Evolutionary conservation across 768 basidiomycete species (phyloP).

Genomic region (Xerocomus potaroensis): DNA sequence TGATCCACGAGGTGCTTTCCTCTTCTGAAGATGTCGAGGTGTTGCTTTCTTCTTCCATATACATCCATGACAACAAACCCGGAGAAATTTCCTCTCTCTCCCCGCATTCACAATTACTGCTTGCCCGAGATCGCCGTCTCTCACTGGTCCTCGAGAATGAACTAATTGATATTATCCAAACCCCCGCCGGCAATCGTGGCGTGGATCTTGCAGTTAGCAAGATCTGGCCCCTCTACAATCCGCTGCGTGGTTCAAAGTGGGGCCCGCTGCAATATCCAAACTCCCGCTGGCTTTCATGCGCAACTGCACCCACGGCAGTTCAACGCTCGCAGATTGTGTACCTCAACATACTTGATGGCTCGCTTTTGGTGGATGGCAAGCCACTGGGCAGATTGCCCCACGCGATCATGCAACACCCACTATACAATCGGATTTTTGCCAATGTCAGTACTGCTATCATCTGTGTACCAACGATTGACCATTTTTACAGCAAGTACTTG

Average conservation of each 20-base stretch:
- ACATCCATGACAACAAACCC: slow-evolving; percentile 26
- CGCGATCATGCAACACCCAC: slow-evolving; percentile 14
- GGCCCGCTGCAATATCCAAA: slow-evolving; percentile 2
- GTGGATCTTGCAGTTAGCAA: slow-evolving; percentile 16
- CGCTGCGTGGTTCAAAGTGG: slow-evolving; percentile 24
- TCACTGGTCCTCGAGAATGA: slow-evolving; percentile 22
- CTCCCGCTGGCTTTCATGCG: slow-evolving; percentile 22
- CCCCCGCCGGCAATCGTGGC: slow-evolving; percentile 3
- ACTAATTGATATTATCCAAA: slow-evolving; percentile 2
- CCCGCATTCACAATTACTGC: slow-evolving; percentile 11
- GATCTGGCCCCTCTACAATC: slow-evolving; percentile 27
- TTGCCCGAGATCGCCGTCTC: slow-evolving; percentile 31
- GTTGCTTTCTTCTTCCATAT: slow-evolving; percentile 22
- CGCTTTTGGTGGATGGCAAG: slow-evolving; percentile 26
- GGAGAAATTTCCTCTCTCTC: slow-evolving; percentile 4
- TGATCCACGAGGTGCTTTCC: slow-evolving; percentile 12
- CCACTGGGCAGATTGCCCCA: slow-evolving; percentile 22
- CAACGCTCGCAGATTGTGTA: slow-evolving; percentile 21
- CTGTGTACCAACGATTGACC: background rate
- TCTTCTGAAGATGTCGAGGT: slow-evolving; percentile 21
- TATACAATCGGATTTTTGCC: slow-evolving; percentile 21
- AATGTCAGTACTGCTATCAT: slow-evolving; percentile 5
- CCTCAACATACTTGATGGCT: slow-evolving; percentile 23
- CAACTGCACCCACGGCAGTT: slow-evolving; percentile 4
- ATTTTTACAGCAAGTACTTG: slow-evolving; percentile 15